Base-by-base conservation (phyloP, 176 grass and related monocot genomes). In the Oryza meyeriana region DNA sequence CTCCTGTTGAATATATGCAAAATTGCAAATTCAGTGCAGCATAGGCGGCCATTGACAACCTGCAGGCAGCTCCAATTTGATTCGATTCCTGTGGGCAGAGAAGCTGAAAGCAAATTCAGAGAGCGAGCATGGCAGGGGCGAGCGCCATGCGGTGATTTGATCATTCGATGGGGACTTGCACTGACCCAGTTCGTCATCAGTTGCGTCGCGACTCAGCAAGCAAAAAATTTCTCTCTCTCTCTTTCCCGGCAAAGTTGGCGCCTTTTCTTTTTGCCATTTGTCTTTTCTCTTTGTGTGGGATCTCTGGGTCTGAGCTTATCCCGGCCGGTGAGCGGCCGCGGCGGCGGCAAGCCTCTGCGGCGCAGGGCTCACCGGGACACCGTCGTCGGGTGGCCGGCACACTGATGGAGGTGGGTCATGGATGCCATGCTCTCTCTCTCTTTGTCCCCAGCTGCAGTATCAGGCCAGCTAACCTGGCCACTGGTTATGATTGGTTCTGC, bases 291-390 rank as follows among this genome's bases (percentile, higher is more conserved):
- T 7, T 29, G 20, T 72, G 77, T 33, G 71, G 64, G 10, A 61
- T 87, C 84, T 70, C 1, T 71, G 63, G 12, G 39, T 8, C 50
- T 4, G 79, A 82, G 85, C 79, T 87, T 87, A 87, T 87, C 85
- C 17, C 39, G 16, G 57, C 6, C 39, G 16, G 57, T 3, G 57
- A 17, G 16, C 26, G 20, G 18, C 39, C 7, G 55, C 55, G 69
- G 18, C 44, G 27, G 12, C 45, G 42, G 40, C 10, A 13, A 25
- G 39, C 9, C 14, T 42, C 38, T 8, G 12, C 57, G 2, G 6
- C 4, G 42, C 17, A 44, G 47, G 45, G 55, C 76, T 10, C 9
- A 47, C 31, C 44, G 66, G 38, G n/a, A n/a, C n/a, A n/a, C n/a
- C 68, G 52, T 57, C 52, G 47, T 6, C 62, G 0, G 66, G 66